Percentiles rank a stretch among this genome's conserved stretches.
phyloP scores from a whole-genome alignment of 495 filamentous ascomycete genomes.

The Tuber melanosporum region DNA sequence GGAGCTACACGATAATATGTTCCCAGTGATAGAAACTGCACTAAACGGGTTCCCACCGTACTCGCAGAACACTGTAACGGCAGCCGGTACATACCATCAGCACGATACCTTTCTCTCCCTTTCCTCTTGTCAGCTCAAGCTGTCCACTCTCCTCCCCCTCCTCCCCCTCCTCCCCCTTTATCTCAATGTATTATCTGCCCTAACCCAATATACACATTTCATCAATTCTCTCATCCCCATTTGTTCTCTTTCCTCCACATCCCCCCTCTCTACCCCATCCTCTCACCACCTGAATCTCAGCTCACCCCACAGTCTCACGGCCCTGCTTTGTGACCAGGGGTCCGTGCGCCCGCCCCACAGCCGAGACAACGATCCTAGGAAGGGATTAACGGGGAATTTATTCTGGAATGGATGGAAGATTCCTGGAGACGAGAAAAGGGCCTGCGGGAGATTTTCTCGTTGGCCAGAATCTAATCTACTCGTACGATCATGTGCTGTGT shows the following conservation, averaged over 20 bases:
- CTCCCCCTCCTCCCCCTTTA: background rate
- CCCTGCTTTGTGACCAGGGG: background rate
- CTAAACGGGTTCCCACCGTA: background rate
- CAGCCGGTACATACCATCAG: background rate
- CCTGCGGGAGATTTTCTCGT: background rate
- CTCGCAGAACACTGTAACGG: background rate
- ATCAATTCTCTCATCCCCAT: background rate
- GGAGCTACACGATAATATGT: background rate
- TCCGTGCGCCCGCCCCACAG: background rate
- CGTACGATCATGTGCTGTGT: background rate
- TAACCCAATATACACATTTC: background rate
- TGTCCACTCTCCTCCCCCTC: background rate
- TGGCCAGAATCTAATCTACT: background rate
- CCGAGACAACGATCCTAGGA: background rate
- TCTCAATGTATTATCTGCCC: background rate
- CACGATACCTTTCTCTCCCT: background rate
- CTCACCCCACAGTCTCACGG: background rate
- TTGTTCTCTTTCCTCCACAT: background rate
- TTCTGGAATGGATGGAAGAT: background rate
- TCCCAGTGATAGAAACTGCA: background rate
- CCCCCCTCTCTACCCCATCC: background rate
- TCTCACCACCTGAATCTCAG: background rate
- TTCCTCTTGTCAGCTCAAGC: background rate
- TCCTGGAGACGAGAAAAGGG: conserved; percentile 1
- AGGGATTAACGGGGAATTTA: conserved; percentile 5